phyloP scores from a whole-genome alignment of 2,329 filamentous ascomycete species.

The Sclerotinia nivalis region DNA sequence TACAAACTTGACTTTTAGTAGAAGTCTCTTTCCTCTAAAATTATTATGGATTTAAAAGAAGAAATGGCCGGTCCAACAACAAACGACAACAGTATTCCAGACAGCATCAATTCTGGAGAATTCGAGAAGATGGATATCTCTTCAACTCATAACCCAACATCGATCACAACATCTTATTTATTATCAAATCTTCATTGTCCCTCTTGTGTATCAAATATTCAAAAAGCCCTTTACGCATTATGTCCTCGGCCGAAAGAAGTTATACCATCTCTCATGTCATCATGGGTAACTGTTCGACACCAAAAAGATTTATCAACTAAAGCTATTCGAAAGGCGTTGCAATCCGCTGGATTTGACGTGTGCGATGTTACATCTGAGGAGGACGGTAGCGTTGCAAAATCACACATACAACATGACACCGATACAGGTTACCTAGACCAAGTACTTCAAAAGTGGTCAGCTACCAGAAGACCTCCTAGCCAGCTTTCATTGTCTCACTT shows the following conservation, averaged over 20 bases:
- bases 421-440: constrained; percentile 37
- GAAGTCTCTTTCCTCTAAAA: constrained; percentile 1
- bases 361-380: constrained; percentile 40
- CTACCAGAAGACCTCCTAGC: constrained; percentile 29
- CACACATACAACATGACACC: constrained; percentile 27
- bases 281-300: constrained; percentile 65
- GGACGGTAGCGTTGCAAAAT: constrained; percentile 2
- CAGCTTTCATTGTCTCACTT: constrained; percentile 29
- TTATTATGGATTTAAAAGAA: not conserved
- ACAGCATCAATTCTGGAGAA: constrained; percentile 11
- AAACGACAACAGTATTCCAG: not conserved
- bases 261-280: constrained; percentile 70
- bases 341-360: constrained; percentile 60
- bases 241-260: constrained; percentile 56
- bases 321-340: constrained; percentile 50
- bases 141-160: not conserved
- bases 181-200: constrained; percentile 77
- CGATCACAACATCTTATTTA: constrained; percentile 50
- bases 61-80: not conserved
- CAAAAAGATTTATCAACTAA: constrained; percentile 46
- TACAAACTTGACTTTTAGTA: constrained; percentile 5
- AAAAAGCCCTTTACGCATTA: constrained; percentile 53
- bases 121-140: constrained; percentile 14
- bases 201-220: constrained; percentile 69
- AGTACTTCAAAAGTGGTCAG: constrained; percentile 32